Evolutionary conservation across 2,329 filamentous ascomycete genomes (phyloP).

Genomic region (Aspergillus fumigatiaffinis): DNA sequence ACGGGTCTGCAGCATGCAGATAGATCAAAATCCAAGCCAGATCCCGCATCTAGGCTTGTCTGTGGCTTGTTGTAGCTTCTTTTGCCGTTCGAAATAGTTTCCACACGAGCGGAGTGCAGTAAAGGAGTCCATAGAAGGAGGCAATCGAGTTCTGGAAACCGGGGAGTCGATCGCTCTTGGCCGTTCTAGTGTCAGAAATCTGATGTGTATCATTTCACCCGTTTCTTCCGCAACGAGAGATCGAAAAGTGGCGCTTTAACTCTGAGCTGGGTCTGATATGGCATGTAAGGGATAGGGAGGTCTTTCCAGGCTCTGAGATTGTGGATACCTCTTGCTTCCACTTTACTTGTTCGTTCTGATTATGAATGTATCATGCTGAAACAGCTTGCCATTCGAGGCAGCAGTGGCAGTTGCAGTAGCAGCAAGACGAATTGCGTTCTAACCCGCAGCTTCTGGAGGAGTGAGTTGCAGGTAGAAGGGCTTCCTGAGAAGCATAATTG

Average conservation of each 20-base stretch:
- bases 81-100: neutral
- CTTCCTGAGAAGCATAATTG: neutral
- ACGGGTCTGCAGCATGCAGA: conserved; percentile 1
- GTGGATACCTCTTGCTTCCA: neutral
- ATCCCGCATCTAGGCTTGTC: neutral
- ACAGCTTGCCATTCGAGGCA: neutral
- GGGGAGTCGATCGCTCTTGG: conserved; percentile 11
- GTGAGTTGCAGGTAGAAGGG: neutral
- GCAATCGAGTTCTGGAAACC: conserved; percentile 20
- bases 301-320: neutral
- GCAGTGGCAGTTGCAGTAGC: neutral
- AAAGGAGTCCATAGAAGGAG: conserved; percentile 8
- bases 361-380: neutral
- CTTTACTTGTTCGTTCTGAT: neutral
- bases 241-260: neutral
- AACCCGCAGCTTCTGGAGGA: neutral
- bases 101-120: neutral
- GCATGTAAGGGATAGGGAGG: neutral
- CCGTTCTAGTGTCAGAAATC: neutral
- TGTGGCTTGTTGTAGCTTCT: neutral
- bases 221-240: neutral
- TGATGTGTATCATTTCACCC: neutral
- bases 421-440: neutral
- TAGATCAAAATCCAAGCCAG: neutral
- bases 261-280: neutral